Conservation (phyloP, 2,329 filamentous ascomycete species). For the Fusarium caatingaense region DNA sequence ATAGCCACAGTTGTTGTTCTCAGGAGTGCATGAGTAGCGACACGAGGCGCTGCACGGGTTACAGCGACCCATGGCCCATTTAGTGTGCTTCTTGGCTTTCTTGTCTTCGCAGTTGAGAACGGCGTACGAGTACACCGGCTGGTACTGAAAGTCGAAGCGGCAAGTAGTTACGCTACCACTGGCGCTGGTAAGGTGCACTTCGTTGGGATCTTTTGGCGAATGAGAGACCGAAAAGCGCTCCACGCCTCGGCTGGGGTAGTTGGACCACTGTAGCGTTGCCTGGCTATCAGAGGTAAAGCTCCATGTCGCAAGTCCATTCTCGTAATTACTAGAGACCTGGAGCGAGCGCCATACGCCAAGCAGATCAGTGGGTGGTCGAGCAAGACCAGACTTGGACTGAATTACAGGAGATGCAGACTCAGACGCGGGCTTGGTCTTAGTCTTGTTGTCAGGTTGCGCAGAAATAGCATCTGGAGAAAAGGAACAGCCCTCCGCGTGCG, state of each 20-base stretch:
- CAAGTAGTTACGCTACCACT: background rate
- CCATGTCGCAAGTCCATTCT: constrained; percentile 4
- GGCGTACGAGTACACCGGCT: constrained; percentile 1
- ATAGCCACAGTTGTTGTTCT: background rate
- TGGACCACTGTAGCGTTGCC: background rate
- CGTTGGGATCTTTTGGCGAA: background rate
- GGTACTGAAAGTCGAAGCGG: constrained; percentile 1
- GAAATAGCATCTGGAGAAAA: background rate
- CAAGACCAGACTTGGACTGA: background rate
- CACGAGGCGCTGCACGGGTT: background rate
- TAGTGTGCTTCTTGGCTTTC: background rate
- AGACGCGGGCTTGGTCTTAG: background rate
- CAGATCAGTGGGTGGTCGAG: background rate
- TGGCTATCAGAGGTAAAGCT: constrained; percentile 2
- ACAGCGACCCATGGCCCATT: constrained; percentile 1
- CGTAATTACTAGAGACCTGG: background rate
- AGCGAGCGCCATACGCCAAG: constrained; percentile 3
- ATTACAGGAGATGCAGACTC: background rate
- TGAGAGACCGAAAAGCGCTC: background rate
- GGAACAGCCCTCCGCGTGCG: background rate
- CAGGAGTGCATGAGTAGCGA: constrained; percentile 1
- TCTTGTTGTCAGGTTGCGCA: background rate
- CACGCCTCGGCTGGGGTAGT: background rate
- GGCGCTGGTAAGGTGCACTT: background rate
- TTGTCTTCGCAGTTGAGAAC: background rate